Conservation (phyloP, 2,329 filamentous ascomycete species). For the Fusarium humuli region DNA sequence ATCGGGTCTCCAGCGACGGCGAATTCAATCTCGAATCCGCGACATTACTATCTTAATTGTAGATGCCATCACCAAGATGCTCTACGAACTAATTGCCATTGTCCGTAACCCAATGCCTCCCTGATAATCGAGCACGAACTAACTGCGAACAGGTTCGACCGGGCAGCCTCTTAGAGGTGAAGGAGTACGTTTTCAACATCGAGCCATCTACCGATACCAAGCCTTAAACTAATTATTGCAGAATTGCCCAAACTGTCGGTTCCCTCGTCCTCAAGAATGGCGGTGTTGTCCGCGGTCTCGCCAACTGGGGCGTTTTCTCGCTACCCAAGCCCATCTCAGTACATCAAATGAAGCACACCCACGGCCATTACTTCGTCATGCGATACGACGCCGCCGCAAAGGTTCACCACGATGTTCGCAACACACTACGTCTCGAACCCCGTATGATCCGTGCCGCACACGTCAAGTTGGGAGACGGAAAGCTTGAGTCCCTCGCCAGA, state of each 20-base stretch:
- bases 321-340: slow-evolving; percentile 83
- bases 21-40: slow-evolving; percentile 21
- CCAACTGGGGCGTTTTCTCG: slow-evolving; percentile 94
- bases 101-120: slow-evolving; percentile 67
- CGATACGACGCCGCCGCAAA: slow-evolving; percentile 85
- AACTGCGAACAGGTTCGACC: slow-evolving; percentile 79
- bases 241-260: slow-evolving; percentile 89
- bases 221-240: slow-evolving; percentile 52
- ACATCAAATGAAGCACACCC: slow-evolving; percentile 84
- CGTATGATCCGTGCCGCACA: slow-evolving; percentile 88
- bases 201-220: neutral
- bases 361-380: slow-evolving; percentile 98
- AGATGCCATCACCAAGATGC: slow-evolving; percentile 70
- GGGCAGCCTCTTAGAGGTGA: slow-evolving; percentile 89
- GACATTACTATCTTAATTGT: slow-evolving; percentile 31
- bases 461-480: slow-evolving; percentile 82
- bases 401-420: slow-evolving; percentile 80
- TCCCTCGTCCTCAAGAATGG: slow-evolving; percentile 83
- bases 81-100: slow-evolving; percentile 98
- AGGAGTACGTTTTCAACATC: slow-evolving; percentile 75
- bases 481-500: slow-evolving; percentile 62
- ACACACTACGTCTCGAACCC: slow-evolving; percentile 85
- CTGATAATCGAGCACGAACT: slow-evolving; percentile 33
- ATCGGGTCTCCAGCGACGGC: slow-evolving; percentile 29
- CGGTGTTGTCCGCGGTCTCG: slow-evolving; percentile 90